These are phyloP conservation scores for Alloteropsis semialata DNA, from an alignment of 176 grass and related monocot genomes.

Conservation along the genomic window DNA sequence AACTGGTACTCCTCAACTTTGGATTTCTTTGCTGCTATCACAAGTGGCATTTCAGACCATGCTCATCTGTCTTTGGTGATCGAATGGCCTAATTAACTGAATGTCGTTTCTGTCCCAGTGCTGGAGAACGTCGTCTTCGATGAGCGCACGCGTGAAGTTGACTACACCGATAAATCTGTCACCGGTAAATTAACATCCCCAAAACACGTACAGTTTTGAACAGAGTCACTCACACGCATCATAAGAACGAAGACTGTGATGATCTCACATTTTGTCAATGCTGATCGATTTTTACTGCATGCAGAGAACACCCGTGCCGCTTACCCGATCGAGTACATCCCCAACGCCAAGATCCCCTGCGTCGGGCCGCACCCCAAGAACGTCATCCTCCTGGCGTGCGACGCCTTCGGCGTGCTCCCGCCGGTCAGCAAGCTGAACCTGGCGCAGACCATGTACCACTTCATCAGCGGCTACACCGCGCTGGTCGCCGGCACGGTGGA, in stretches of 20 bases:
- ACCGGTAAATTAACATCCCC: conserved; percentile 59
- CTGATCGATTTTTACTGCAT: not conserved
- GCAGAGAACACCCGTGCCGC: conserved; percentile 96
- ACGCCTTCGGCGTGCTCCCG: conserved; percentile 93
- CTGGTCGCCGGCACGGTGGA: conserved; percentile 93
- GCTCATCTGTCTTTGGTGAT: not conserved
- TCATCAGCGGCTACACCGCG: conserved; percentile 99
- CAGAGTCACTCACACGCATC: too few relatives aligned
- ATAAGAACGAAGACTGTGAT: too few relatives aligned
- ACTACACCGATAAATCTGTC: conserved; percentile 89
- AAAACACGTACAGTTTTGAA: too few relatives aligned
- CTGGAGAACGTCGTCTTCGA: conserved; percentile 98
- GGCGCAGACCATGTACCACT: conserved; percentile 98
- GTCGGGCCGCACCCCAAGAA: conserved; percentile 96
- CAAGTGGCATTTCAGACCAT: not conserved
- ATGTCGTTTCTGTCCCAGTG: conserved; percentile 43
- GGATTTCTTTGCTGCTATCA: not conserved
- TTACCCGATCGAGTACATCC: conserved; percentile 97
- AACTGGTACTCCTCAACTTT: conserved; percentile 49
- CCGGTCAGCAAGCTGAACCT: conserved; percentile 95
- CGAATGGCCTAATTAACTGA: too few relatives aligned
- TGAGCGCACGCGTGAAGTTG: conserved; percentile 90
- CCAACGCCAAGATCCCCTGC: conserved; percentile 87
- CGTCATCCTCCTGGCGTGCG: conserved; percentile 94
- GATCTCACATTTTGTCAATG: not conserved